phyloP scores from a whole-genome alignment of 2,329 filamentous ascomycete species.

The Periglandula ipomoeae region DNA sequence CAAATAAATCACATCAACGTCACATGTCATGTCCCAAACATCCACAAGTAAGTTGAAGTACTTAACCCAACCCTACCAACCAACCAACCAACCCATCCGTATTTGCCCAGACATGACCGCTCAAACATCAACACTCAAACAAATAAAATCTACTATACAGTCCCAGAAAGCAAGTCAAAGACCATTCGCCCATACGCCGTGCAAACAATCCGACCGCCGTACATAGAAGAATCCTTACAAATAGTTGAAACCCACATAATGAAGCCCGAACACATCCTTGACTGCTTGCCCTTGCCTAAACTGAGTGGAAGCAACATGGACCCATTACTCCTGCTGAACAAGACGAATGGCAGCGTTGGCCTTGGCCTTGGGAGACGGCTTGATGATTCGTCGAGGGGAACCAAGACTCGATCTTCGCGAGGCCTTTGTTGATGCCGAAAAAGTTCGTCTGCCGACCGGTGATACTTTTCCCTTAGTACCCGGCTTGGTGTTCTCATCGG shows the following conservation, averaged over 20 bases:
- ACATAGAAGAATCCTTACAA: neutral
- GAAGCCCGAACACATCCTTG: neutral
- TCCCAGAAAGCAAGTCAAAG: neutral
- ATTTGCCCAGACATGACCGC: neutral
- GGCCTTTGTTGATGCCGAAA: neutral
- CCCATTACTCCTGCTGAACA: slow-evolving; percentile 1
- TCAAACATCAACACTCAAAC: neutral
- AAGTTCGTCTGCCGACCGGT: neutral
- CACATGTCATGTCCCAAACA: no score
- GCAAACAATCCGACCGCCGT: neutral
- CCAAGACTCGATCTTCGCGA: neutral
- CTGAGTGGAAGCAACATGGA: neutral
- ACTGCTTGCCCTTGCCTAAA: no score
- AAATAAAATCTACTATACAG: slow-evolving; percentile 1
- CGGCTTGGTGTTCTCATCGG: slow-evolving; percentile 4
- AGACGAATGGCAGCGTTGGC: slow-evolving; percentile 7
- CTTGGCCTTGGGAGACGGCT: slow-evolving; percentile 10
- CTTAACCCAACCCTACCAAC: neutral
- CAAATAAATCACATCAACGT: no score
- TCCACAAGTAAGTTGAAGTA: neutral
- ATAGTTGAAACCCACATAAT: neutral
- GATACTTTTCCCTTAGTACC: slow-evolving; percentile 2
- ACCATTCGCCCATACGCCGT: neutral
- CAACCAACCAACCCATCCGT: neutral
- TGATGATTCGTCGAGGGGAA: slow-evolving; percentile 6